Conservation (phyloP, 2,329 filamentous ascomycete genomes). For the Xylariaceae sp. region DNA sequence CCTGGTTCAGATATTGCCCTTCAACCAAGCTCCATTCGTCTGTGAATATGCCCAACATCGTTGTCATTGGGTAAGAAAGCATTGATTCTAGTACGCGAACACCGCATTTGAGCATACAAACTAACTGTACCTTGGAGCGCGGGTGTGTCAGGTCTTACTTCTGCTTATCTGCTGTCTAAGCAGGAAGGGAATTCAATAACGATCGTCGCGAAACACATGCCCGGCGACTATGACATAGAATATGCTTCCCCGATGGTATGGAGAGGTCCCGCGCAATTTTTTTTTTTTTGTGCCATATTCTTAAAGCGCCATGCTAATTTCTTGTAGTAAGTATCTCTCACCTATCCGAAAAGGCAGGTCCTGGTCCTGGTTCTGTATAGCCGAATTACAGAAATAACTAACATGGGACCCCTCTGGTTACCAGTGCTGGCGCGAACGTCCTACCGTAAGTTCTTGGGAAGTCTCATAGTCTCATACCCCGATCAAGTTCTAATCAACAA, state of each 20-base stretch:
- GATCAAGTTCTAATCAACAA: conserved; percentile 5
- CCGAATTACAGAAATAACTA: too few species aligned
- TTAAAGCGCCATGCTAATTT: too few species aligned
- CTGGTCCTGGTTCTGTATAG: too few species aligned
- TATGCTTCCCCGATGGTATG: conserved; percentile 61
- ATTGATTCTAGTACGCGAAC: conserved; percentile 1
- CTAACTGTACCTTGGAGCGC: conserved; percentile 21
- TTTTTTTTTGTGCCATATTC: too few species aligned
- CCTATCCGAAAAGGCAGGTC: too few species aligned
- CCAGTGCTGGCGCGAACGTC: conserved; percentile 31
- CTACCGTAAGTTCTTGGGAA: conserved; percentile 30
- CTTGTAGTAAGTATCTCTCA: too few species aligned
- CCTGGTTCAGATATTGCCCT: too few species aligned
- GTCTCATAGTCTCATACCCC: too few species aligned
- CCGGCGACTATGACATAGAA: conserved; percentile 80
- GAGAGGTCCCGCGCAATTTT: too few species aligned
- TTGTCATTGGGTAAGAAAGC: conserved; percentile 27
- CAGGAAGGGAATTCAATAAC: conserved; percentile 50
- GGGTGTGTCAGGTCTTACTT: conserved; percentile 34
- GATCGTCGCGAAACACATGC: conserved; percentile 54
- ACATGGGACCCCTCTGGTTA: too few species aligned
- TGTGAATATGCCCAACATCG: conserved; percentile 28
- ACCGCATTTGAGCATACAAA: background rate
- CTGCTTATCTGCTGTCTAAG: conserved; percentile 34
- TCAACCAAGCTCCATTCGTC: background rate